Evolutionary conservation across 2,329 filamentous ascomycete genomes (phyloP), one percentile per base, ranked within the genome.

Genomic region (Bimuria novae-zelandiae): DNA sequence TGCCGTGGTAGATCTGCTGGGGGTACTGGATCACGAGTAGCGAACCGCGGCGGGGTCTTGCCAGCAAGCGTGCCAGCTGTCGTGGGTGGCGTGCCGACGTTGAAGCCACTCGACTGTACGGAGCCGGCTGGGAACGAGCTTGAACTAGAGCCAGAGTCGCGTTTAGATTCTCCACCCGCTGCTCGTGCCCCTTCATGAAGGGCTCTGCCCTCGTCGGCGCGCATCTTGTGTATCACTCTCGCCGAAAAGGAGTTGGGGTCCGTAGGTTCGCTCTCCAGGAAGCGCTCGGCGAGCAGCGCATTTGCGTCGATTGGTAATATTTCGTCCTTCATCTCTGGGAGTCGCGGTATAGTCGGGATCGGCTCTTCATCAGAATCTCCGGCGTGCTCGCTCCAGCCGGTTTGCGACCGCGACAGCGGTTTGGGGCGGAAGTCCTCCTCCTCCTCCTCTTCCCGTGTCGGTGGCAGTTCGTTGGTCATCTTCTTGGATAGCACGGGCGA

Each of bases 331-430:
- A 61, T 29, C 39, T 69, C 64, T n/a, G 64, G 67, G 27, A 72
- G 47, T 59, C 56, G 73, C 55, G 63, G 70, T 14, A 69, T 36
- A 2, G 56, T 52, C 4, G 67, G 66, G 82, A 82, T 16, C 77
- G 76, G 66, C 82, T 62, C 62, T 30, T 54, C 52, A 43, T 64
- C 59, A 3, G 59, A 55, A 33, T 61, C 57, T 33, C 58, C 59
- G 7, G 32, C 58, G 19, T 63, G 49, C 25, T 63, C 62, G 35
- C 63, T 65, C 56, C 71, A 71, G 17, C 84, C 84, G 0, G 86
- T 88, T 68, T 84, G 83, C 1, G 81, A 81, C 35, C 85, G 79
- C 53, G 79, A 77, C 48, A 88, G 73, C 5, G 81, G 76, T 29
- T 77, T 78, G 1, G 84, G 84, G 54, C 72, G 68, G 64, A 86